phyloP scores from a whole-genome alignment of 2,329 filamentous ascomycete genomes.

The Aspergillus nomiae region DNA sequence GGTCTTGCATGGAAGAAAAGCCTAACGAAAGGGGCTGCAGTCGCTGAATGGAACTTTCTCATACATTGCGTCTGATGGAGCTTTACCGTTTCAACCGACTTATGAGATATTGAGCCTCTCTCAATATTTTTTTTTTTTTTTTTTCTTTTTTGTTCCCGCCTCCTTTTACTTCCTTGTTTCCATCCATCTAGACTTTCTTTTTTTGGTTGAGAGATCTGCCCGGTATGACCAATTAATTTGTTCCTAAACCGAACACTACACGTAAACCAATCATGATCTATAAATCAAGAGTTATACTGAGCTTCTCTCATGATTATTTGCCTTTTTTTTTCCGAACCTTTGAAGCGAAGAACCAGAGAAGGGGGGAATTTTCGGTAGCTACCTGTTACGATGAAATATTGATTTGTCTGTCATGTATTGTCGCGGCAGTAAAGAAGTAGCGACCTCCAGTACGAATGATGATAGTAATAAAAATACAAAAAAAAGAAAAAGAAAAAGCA shows the following conservation, averaged over 20 bases:
- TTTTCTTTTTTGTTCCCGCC: background rate
- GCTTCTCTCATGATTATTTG: background rate
- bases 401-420: background rate
- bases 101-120: background rate
- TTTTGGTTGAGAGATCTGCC: background rate
- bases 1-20: background rate
- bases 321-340: background rate
- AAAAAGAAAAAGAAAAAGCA: background rate
- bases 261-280: conserved; percentile 1
- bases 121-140: background rate
- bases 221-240: background rate
- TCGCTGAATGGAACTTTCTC: background rate
- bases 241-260: conserved; percentile 1
- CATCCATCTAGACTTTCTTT: background rate
- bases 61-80: background rate
- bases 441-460: background rate
- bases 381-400: background rate
- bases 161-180: background rate
- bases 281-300: background rate
- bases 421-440: background rate
- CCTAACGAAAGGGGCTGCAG: background rate
- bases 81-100: conserved; percentile 3
- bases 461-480: background rate
- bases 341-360: background rate
- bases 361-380: background rate